Conservation (phyloP, 352 stramenopile genomes). For the Thraustochytrium sp. region DNA sequence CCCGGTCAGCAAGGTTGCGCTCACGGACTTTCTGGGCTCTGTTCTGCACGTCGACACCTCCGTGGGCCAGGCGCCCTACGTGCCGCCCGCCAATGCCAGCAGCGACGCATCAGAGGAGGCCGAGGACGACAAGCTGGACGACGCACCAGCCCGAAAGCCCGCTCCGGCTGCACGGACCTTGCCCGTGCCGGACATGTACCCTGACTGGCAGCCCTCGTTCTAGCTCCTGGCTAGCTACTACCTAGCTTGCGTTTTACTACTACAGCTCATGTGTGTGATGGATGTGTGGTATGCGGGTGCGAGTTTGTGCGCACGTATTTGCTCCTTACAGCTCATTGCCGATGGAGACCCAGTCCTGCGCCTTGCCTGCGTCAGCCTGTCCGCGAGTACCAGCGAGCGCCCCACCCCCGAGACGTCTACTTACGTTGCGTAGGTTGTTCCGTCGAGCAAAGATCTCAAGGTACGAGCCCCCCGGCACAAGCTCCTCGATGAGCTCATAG, state of each 20-base stretch:
- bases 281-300: no score
- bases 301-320: no score
- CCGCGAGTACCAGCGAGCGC: no score
- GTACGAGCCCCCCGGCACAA: constrained; percentile 51
- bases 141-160: neutral
- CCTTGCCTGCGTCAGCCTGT: neutral
- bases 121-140: neutral
- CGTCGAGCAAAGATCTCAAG: constrained; percentile 52
- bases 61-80: neutral
- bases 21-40: constrained; percentile 79
- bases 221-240: neutral
- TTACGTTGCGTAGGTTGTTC: constrained; percentile 52
- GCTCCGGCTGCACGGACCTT: neutral
- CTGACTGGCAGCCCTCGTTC: neutral
- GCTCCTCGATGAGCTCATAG: constrained; percentile 52
- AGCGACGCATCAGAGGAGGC: neutral
- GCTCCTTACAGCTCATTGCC: constrained; percentile 20
- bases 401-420: no score
- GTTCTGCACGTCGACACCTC: constrained; percentile 64
- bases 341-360: constrained; percentile 56
- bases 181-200: neutral
- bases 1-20: constrained; percentile 63
- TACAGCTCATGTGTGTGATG: no score
- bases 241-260: no score
- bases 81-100: neutral